phyloP scores from a whole-genome alignment of 768 basidiomycete genomes.

The Kwoniella heveanensis region DNA sequence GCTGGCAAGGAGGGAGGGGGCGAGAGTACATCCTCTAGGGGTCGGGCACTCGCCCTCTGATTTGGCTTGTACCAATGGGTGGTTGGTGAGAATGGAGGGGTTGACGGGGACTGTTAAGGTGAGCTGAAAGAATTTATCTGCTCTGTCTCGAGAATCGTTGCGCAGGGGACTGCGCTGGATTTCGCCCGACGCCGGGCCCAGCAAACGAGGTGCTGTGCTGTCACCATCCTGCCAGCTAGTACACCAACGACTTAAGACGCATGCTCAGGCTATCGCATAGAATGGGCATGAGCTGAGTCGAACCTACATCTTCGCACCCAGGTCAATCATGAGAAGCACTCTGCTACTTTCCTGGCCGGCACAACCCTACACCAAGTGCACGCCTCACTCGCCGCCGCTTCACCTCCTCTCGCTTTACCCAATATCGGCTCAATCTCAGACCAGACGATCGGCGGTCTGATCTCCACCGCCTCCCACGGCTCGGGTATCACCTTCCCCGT shows the following conservation, averaged over 20 bases:
- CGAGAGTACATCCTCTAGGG: constrained; percentile 76
- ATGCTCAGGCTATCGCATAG: too few species aligned
- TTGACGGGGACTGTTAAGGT: constrained; percentile 77
- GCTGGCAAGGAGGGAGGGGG: constrained; percentile 72
- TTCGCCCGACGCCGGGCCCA: too few species aligned
- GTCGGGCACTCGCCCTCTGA: constrained; percentile 93
- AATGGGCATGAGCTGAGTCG: too few species aligned
- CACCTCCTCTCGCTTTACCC: constrained; percentile 71
- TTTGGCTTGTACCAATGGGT: constrained; percentile 83
- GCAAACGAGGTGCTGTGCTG: too few species aligned
- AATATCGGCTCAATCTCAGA: constrained; percentile 96
- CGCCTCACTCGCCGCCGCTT: constrained; percentile 64
- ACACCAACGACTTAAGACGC: too few species aligned
- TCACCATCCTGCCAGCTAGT: too few species aligned
- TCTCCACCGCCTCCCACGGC: constrained; percentile 94
- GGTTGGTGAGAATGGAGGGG: constrained; percentile 77
- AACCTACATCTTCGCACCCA: constrained; percentile 11
- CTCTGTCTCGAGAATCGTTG: too few species aligned
- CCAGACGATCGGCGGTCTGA: constrained; percentile 87
- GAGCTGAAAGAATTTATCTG: too few species aligned
- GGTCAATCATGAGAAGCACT: constrained; percentile 38
- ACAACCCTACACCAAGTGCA: constrained; percentile 73
- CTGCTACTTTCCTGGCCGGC: constrained; percentile 48
- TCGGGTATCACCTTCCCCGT: constrained; percentile 77
- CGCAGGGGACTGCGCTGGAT: too few species aligned